These are phyloP conservation scores for Laburnicola sp. DNA, from an alignment of 2,329 filamentous ascomycete genomes.

Conservation along the genomic window DNA sequence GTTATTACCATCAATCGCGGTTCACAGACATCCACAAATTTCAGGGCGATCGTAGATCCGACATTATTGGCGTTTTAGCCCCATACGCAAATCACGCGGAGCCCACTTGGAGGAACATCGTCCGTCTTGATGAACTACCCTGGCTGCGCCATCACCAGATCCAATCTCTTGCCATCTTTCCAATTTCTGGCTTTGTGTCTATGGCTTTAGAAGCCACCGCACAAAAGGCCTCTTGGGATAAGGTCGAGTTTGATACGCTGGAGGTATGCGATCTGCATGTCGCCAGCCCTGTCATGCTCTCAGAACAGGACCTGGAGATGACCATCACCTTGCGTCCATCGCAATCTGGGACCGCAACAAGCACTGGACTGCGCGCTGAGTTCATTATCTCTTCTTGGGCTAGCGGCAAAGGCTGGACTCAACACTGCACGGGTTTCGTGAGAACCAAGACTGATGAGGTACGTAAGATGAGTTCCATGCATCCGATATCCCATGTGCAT, in stretches of 20 bases:
- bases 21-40: conserved; percentile 18
- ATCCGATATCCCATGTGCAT: too few relatives aligned
- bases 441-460: conserved; percentile 43
- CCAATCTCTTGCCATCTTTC: conserved; percentile 32
- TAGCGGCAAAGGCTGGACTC: conserved; percentile 57
- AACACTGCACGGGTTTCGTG: conserved; percentile 56
- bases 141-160: conserved; percentile 56
- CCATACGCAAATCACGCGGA: conserved; percentile 22
- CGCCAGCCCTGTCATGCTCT: conserved; percentile 25
- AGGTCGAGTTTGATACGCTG: conserved; percentile 18
- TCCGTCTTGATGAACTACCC: conserved; percentile 46
- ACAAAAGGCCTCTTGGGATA: conserved; percentile 12
- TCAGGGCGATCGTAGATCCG: conserved; percentile 24
- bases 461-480: too few relatives aligned
- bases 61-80: conserved; percentile 23
- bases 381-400: conserved; percentile 62
- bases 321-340: conserved; percentile 28
- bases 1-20: conserved; percentile 28
- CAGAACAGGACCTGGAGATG: conserved; percentile 38
- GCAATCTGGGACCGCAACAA: background rate
- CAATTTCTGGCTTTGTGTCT: conserved; percentile 34
- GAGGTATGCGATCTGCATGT: conserved; percentile 26
- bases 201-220: conserved; percentile 37
- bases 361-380: conserved; percentile 6
- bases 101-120: conserved; percentile 51